Evolutionary conservation across 257 asterid genomes (phyloP).

Genomic region (Solanum sparsipilum): DNA sequence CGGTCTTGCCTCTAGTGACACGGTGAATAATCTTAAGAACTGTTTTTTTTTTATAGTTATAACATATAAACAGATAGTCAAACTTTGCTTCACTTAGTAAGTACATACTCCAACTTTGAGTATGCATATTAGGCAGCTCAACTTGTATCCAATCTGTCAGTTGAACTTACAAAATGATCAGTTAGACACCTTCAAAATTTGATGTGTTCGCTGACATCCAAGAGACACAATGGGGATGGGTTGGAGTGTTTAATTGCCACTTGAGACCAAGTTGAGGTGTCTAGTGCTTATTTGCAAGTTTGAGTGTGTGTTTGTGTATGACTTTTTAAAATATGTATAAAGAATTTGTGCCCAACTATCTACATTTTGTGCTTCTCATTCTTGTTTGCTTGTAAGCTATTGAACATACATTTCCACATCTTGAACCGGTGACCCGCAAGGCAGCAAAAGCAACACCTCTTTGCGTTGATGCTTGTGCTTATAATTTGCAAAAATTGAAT

Average conservation of each 20-base stretch:
- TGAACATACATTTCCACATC: not conserved
- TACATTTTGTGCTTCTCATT: not conserved
- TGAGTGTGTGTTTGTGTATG: not conserved
- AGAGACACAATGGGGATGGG: not conserved
- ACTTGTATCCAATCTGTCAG: not conserved
- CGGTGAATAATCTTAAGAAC: slow-evolving; percentile 25
- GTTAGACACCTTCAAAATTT: not conserved
- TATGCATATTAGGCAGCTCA: not conserved
- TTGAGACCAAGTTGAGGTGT: not conserved
- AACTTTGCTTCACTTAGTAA: not conserved
- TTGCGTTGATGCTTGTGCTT: not conserved
- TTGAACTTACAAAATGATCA: not conserved
- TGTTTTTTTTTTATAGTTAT: not conserved
- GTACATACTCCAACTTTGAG: not conserved
- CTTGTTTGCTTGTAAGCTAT: not conserved
- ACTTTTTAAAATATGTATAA: not conserved
- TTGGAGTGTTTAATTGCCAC: not conserved
- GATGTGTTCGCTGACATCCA: not conserved
- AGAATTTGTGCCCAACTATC: not conserved
- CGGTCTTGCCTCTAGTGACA: slow-evolving; percentile 38
- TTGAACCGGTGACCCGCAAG: not conserved
- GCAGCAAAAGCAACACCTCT: not conserved
- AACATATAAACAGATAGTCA: accelerated
- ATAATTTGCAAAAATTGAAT: not conserved
- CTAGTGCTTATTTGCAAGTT: not conserved